A percentile compares a stretch with the other conserved stretches of the same genome.
These are phyloP conservation scores for Neofusicoccum sp. DNA, from an alignment of 2,329 filamentous ascomycete genomes.

Conservation along the genomic window DNA sequence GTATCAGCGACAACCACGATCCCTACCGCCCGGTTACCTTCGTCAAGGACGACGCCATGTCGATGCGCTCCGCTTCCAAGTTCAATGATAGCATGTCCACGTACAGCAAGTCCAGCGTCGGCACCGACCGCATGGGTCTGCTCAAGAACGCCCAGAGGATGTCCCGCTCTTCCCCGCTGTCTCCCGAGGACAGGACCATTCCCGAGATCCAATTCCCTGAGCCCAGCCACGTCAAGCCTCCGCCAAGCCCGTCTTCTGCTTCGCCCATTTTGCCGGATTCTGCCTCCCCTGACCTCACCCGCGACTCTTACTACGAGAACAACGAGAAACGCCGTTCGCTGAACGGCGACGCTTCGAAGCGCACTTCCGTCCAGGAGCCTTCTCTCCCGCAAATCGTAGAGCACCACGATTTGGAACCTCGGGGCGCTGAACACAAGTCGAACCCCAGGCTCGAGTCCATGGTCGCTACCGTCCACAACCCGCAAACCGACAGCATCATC, in stretches of 20 bases:
- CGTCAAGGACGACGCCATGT: slow-evolving; percentile 43
- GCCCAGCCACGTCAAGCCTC: slow-evolving; percentile 21
- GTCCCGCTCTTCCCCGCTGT: slow-evolving; percentile 46
- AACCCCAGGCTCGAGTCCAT: slow-evolving; percentile 34
- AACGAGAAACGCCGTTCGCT: slow-evolving; percentile 28
- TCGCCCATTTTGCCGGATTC: background rate
- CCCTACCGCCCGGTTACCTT: slow-evolving; percentile 73
- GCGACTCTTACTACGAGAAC: slow-evolving; percentile 19
- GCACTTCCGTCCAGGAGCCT: slow-evolving; percentile 34
- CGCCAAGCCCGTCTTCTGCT: background rate
- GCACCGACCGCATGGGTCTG: slow-evolving; percentile 49
- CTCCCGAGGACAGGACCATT: slow-evolving; percentile 29
- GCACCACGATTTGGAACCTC: background rate
- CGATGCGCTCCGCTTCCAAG: slow-evolving; percentile 32
- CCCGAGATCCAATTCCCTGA: slow-evolving; percentile 37
- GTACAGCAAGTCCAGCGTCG: slow-evolving; percentile 51
- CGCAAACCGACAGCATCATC: slow-evolving; percentile 41
- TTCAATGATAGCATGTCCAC: slow-evolving; percentile 47
- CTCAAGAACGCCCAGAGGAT: slow-evolving; percentile 58
- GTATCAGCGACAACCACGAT: slow-evolving; percentile 70
- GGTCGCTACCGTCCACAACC: slow-evolving; percentile 33
- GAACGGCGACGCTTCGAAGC: slow-evolving; percentile 41
- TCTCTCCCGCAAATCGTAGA: slow-evolving; percentile 25
- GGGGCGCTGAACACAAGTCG: slow-evolving; percentile 14
- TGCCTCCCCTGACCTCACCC: background rate